These are phyloP conservation scores for Rosa lucieae DNA, from an alignment of 306 rosid genomes.

Conservation along the genomic window DNA sequence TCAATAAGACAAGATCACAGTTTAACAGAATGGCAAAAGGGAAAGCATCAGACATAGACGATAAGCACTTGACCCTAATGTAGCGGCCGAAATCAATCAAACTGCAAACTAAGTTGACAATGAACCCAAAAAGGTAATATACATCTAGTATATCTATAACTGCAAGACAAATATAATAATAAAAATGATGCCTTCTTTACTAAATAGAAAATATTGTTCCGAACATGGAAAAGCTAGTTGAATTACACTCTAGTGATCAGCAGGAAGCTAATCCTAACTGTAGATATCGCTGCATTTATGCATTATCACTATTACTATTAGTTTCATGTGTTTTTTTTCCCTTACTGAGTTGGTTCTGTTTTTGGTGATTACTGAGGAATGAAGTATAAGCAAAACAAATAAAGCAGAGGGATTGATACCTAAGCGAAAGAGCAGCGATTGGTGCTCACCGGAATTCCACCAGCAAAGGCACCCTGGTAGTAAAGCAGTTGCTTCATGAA, in stretches of 20 bases:
- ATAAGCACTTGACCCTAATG: background rate
- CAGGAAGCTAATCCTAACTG: background rate
- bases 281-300: background rate
- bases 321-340: background rate
- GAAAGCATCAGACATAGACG: background rate
- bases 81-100: background rate
- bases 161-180: background rate
- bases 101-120: background rate
- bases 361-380: constrained; percentile 21
- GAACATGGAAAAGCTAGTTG: background rate
- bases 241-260: background rate
- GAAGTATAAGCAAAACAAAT: constrained; percentile 25
- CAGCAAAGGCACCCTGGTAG: constrained; percentile 90
- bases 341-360: background rate
- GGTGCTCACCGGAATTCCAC: constrained; percentile 97
- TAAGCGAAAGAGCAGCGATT: constrained; percentile 74
- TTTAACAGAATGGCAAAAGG: constrained; percentile 6
- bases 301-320: background rate
- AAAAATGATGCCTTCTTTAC: background rate
- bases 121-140: background rate
- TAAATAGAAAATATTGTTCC: background rate
- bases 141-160: background rate
- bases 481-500: constrained; percentile 84
- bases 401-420: constrained; percentile 69
- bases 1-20: constrained; percentile 13